Conservation (phyloP, 225 moss, liverwort and hornwort genomes). For the Neckera pumila region DNA sequence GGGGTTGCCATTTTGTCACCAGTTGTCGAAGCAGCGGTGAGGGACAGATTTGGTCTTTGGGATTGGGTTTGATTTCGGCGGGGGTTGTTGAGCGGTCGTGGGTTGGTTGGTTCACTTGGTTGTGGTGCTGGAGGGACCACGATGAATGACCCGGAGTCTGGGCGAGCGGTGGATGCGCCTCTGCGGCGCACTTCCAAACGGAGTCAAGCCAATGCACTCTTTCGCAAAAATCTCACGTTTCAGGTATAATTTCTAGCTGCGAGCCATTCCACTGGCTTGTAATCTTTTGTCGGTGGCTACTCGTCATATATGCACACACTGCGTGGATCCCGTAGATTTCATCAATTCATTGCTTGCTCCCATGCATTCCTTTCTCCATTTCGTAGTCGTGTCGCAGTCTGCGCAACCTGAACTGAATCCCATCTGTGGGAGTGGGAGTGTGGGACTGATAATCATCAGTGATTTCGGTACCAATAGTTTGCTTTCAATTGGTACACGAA, state of each 20-base stretch:
- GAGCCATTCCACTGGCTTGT: neutral
- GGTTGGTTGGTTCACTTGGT: neutral
- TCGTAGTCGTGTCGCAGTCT: neutral
- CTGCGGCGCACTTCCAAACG: slow-evolving; percentile 3
- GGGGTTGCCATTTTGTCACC: neutral
- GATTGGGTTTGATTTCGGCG: neutral
- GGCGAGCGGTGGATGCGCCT: neutral
- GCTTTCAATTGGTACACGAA: neutral
- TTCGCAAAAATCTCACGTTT: slow-evolving; percentile 41
- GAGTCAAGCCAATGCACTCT: slow-evolving; percentile 38
- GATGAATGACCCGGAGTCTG: slow-evolving; percentile 32
- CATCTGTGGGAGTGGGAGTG: too few relatives aligned
- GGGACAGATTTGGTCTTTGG: neutral
- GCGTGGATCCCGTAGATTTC: neutral
- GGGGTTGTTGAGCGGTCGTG: neutral
- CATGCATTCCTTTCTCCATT: neutral
- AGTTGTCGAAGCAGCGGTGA: neutral
- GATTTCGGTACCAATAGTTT: neutral
- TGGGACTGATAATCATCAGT: neutral
- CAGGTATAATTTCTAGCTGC: slow-evolving; percentile 5
- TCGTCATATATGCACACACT: neutral
- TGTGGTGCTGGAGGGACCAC: neutral
- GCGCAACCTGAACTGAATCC: neutral
- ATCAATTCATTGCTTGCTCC: neutral
- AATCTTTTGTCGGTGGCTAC: neutral